These are phyloP conservation scores for Claviceps sp. DNA, from an alignment of 2,329 filamentous ascomycete genomes.

Conservation along the genomic window DNA sequence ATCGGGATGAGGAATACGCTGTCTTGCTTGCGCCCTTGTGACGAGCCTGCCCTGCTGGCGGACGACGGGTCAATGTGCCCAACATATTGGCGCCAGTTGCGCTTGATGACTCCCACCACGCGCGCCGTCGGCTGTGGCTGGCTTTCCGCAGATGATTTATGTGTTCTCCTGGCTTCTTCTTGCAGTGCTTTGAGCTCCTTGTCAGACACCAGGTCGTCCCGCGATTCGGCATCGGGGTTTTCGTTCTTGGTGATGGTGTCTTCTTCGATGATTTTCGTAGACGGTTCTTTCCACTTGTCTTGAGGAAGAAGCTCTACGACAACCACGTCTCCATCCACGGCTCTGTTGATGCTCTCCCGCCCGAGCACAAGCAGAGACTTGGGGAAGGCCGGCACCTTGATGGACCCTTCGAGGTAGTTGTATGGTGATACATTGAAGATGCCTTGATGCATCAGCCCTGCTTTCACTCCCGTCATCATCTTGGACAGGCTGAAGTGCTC, in stretches of 20 bases:
- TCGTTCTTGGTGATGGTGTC: constrained; percentile 86
- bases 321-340: constrained; percentile 82
- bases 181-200: constrained; percentile 77
- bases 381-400: constrained; percentile 81
- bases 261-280: constrained; percentile 91
- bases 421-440: constrained; percentile 94
- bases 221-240: constrained; percentile 74
- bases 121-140: constrained; percentile 79
- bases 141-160: constrained; percentile 62
- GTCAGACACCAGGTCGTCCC: constrained; percentile 68
- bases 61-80: constrained; percentile 87
- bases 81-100: constrained; percentile 97
- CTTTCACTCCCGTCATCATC: constrained; percentile 87
- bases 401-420: constrained; percentile 91
- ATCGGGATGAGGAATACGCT: constrained; percentile 92
- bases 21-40: constrained; percentile 73
- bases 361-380: constrained; percentile 80
- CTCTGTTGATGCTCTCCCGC: constrained; percentile 89
- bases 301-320: constrained; percentile 87
- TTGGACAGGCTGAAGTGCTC: constrained; percentile 84
- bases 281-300: constrained; percentile 94
- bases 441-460: constrained; percentile 81
- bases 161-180: constrained; percentile 78
- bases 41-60: constrained; percentile 56
- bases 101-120: constrained; percentile 83